Conservation (phyloP, 83 land plant genomes). For the Picea mariana region DNA sequence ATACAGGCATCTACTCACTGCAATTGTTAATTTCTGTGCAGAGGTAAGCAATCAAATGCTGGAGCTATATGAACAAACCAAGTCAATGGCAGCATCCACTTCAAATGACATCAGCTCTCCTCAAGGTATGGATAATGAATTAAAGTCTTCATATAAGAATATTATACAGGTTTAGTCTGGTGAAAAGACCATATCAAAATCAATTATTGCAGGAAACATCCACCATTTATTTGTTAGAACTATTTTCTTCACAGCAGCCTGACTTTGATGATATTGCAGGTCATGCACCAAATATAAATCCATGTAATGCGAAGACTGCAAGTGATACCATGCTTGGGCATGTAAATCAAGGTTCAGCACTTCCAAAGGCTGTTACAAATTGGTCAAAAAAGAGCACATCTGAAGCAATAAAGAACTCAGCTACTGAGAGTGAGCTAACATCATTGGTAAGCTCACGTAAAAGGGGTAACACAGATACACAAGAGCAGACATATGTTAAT, state of each 20-base stretch:
- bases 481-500: too few relatives aligned
- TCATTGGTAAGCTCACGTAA: background rate
- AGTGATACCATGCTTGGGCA: background rate
- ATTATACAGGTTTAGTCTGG: too few relatives aligned
- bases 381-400: background rate
- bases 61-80: conserved; percentile 45
- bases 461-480: background rate
- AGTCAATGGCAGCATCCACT: conserved; percentile 25
- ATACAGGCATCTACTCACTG: too few relatives aligned
- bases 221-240: too few relatives aligned
- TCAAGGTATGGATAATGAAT: background rate
- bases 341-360: background rate
- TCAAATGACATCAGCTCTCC: conserved; percentile 11
- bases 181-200: too few relatives aligned
- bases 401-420: background rate
- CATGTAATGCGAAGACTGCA: background rate
- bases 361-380: background rate
- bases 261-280: too few relatives aligned
- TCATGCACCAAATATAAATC: background rate
- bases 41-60: conserved; percentile 64
- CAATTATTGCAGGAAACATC: too few relatives aligned
- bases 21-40: too few relatives aligned
- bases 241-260: too few relatives aligned
- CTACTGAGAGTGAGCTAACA: background rate
- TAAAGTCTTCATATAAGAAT: too few relatives aligned